Conservation (phyloP, 768 basidiomycete genomes). For the Austroboletus festivus region DNA sequence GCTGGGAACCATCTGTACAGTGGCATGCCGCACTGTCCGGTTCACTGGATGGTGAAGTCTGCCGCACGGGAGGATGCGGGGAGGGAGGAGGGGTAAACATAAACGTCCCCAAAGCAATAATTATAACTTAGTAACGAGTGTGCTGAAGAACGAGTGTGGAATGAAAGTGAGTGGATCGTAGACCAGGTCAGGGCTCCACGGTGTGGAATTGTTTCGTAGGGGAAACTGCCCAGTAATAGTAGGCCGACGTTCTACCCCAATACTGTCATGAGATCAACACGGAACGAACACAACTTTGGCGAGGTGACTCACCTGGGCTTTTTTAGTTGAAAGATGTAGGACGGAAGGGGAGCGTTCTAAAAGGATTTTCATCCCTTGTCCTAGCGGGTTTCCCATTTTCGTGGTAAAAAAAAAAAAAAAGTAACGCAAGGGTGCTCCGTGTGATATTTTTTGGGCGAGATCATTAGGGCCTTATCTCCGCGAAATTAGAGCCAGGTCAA, state of each 20-base stretch:
- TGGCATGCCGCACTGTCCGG: not conserved
- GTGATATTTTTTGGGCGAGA: constrained; percentile 1
- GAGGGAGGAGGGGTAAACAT: constrained; percentile 47
- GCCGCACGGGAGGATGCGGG: constrained; percentile 28
- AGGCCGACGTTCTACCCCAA: constrained; percentile 3
- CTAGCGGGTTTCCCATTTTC: constrained; percentile 6
- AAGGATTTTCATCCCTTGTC: not conserved
- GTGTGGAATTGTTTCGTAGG: not conserved
- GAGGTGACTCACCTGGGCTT: constrained; percentile 7
- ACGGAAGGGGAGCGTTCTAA: constrained; percentile 3
- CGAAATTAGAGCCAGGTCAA: constrained; percentile 12
- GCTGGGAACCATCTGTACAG: constrained; percentile 3
- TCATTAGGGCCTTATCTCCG: constrained; percentile 20
- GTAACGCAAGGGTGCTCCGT: not conserved
- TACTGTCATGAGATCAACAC: not conserved
- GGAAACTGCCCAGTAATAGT: not conserved
- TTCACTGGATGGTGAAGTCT: constrained; percentile 1
- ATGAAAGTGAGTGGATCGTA: constrained; percentile 13
- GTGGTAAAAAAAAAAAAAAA: constrained; percentile 16
- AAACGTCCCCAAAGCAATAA: not conserved
- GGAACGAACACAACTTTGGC: no score
- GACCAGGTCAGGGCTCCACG: not conserved
- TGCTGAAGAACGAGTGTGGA: constrained; percentile 29
- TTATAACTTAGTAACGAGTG: constrained; percentile 28
- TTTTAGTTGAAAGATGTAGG: constrained; percentile 6